Base-by-base conservation (phyloP, 441 rosid species). In the Isatis lusitanica region DNA sequence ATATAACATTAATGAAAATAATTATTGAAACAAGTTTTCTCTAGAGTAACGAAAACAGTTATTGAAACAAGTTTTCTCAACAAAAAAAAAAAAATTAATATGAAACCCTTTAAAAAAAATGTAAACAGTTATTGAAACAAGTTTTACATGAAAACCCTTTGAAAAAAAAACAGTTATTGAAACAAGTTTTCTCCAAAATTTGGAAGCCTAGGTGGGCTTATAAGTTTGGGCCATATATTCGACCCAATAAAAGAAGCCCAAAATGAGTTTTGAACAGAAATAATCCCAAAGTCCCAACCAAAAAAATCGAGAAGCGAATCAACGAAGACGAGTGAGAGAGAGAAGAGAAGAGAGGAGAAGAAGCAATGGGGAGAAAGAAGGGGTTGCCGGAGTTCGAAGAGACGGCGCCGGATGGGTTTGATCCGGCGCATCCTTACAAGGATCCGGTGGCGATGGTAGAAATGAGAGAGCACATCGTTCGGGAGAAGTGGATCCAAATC, bases 401-500 rank as follows among this genome's bases (percentile, higher is more conserved):
- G 68, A 74, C 92, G 81, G 86, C 97, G 80, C 99, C 99, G 80
- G 99, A 94, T 79, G 93, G 87, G 15, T 94, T 92, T 84, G 98
- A 94, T 70, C 90, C 96, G 39, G 79, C 63, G 26, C 68, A 92
- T 52, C 96, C 98, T 17, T 91, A 91, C 83, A 92, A 91, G 82
- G 99, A 92, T 70, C 99, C 99, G 71, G 99, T 91, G 80, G 99
- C 97, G 59, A 85, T 90, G 92, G 78, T 92, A 39, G 99, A 94
- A 79, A 94, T 92, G 97, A 88, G 98, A 75, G 99, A 95, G 88
- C 93, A 95, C 80, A 43, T 89, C 39, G 94, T 88, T 8, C 80
- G 99, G 39, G 99, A 95, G 89, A 95, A 95, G 75, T 95, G 99
- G 99, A 92, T 95, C 81, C 87, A 89, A 58, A 95, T 95, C 66